phyloP scores from a whole-genome alignment of 2,329 filamentous ascomycete species.

The Paecilomyces sp. region DNA sequence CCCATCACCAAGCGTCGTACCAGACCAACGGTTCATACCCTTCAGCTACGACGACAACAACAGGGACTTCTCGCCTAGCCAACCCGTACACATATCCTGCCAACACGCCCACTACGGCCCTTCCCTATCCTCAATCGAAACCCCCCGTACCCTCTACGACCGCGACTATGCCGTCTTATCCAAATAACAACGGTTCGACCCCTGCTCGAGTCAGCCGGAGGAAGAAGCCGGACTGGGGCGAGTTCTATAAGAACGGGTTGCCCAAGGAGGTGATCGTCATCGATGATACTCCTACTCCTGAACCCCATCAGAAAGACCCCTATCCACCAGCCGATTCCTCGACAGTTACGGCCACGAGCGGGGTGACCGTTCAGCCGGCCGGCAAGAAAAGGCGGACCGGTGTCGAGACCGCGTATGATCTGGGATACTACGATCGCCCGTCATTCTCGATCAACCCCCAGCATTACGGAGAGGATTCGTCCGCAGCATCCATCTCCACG shows the following conservation, averaged over 20 bases:
- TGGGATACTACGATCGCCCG: constrained; percentile 63
- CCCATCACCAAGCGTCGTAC: constrained; percentile 46
- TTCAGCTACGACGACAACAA: constrained; percentile 34
- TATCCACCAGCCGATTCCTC: constrained; percentile 14
- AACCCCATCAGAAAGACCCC: constrained; percentile 17
- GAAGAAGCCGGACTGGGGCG: constrained; percentile 66
- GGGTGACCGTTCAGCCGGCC: constrained; percentile 34
- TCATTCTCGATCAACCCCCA: constrained; percentile 69
- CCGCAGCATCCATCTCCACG: constrained; percentile 68
- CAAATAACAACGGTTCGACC: constrained; percentile 33
- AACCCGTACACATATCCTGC: constrained; percentile 37
- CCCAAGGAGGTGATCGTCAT: constrained; percentile 84
- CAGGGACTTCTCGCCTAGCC: constrained; percentile 33
- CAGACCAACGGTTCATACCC: constrained; percentile 49
- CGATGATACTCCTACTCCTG: constrained; percentile 54
- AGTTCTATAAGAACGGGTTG: constrained; percentile 75
- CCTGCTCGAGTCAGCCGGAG: constrained; percentile 36
- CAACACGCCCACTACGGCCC: constrained; percentile 23
- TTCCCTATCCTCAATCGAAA: constrained; percentile 29
- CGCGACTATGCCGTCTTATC: constrained; percentile 27
- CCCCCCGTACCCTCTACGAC: constrained; percentile 27
- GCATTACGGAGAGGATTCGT: constrained; percentile 58
- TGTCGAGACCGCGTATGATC: constrained; percentile 56
- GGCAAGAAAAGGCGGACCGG: constrained; percentile 69
- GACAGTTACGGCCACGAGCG: constrained; percentile 20